These are phyloP conservation scores for Epichloe glyceriae DNA, from an alignment of 2,329 filamentous ascomycete species.

Conservation along the genomic window DNA sequence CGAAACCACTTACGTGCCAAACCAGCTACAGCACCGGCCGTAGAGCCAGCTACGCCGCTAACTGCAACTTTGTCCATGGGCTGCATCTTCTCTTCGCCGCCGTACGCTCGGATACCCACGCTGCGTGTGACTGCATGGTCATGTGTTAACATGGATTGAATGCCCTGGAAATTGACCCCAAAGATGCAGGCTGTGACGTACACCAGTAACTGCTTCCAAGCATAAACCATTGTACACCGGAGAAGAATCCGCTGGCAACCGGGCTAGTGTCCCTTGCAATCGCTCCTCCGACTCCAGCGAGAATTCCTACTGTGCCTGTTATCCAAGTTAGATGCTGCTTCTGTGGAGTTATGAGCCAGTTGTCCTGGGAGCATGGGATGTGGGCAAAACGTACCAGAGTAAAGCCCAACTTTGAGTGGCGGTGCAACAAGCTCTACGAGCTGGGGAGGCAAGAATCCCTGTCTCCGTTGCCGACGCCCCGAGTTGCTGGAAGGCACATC, in stretches of 20 bases:
- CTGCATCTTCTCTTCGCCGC: conserved; percentile 38
- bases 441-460: conserved; percentile 29
- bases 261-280: conserved; percentile 56
- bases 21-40: conserved; percentile 50
- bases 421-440: conserved; percentile 32
- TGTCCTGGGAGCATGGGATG: too few relatives aligned
- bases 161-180: background rate
- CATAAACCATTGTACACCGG: conserved; percentile 69
- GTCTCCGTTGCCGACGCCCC: conserved; percentile 13
- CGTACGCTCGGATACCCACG: conserved; percentile 33
- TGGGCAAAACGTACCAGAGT: conserved; percentile 33
- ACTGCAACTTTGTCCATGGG: conserved; percentile 49
- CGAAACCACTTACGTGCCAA: conserved; percentile 33
- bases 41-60: conserved; percentile 57
- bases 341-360: background rate
- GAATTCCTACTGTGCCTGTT: conserved; percentile 45
- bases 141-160: background rate
- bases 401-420: conserved; percentile 45
- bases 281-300: conserved; percentile 56
- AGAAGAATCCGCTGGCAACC: conserved; percentile 56
- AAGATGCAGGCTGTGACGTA: conserved; percentile 23
- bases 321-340: conserved; percentile 1
- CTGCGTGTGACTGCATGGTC: conserved; percentile 32
- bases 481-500: conserved; percentile 10
- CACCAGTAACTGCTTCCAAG: conserved; percentile 68